Conservation (phyloP, 768 basidiomycete species). For the Pulveroboletus sp. region DNA sequence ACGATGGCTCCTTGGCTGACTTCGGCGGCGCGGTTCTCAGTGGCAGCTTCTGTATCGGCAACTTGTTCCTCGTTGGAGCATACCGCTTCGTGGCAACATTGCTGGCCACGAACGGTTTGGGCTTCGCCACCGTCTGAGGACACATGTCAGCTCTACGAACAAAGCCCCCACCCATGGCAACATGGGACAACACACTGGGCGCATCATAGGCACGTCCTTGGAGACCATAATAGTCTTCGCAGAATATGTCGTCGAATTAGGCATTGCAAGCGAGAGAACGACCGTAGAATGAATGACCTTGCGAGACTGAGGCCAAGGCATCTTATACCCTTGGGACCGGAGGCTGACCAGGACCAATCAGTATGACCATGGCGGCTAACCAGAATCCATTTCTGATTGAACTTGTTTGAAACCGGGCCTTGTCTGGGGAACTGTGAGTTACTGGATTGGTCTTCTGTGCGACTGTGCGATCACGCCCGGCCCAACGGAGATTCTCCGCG, state of each 20-base stretch:
- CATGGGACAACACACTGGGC: constrained; percentile 1
- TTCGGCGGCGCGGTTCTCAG: neutral
- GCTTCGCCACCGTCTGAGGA: neutral
- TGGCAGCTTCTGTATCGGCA: neutral
- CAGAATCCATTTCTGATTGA: constrained; percentile 1
- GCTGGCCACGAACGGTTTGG: constrained; percentile 12
- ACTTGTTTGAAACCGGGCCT: neutral
- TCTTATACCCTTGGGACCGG: neutral
- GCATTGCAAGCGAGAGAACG: neutral
- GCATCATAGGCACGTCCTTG: neutral
- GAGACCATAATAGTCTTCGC: neutral
- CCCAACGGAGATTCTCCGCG: too few relatives aligned
- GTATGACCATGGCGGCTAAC: neutral
- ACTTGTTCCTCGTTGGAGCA: neutral
- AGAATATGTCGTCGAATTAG: neutral
- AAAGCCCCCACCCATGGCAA: neutral
- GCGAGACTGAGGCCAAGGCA: neutral
- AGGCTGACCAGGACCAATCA: neutral
- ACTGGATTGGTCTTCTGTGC: too few relatives aligned
- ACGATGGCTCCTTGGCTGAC: neutral
- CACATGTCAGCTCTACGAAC: neutral
- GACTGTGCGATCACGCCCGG: too few relatives aligned
- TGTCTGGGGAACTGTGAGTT: too few relatives aligned
- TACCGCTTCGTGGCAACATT: constrained; percentile 1
- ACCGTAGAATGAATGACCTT: neutral